These are phyloP conservation scores for Nakataea oryzae DNA, from an alignment of 2,329 filamentous ascomycete species.

Conservation along the genomic window DNA sequence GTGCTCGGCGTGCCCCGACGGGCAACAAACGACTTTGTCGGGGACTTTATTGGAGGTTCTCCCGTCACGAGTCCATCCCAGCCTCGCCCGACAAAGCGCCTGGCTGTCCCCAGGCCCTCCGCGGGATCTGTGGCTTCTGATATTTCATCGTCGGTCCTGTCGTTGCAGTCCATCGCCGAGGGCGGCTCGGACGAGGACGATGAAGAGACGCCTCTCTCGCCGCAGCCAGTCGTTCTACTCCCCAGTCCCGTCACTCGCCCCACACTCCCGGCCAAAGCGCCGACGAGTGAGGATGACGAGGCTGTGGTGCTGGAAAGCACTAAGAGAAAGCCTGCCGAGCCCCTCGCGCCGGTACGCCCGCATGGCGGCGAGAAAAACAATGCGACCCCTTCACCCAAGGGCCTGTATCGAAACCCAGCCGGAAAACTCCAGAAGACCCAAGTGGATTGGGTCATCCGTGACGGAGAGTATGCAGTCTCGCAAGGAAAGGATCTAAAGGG, in stretches of 20 bases:
- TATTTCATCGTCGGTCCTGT: constrained; percentile 19
- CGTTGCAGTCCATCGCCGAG: constrained; percentile 36
- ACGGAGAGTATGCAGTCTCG: background rate
- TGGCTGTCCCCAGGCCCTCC: constrained; percentile 16
- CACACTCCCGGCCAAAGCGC: constrained; percentile 3
- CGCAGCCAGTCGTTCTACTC: constrained; percentile 13
- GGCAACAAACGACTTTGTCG: constrained; percentile 23
- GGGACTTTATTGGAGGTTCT: constrained; percentile 21
- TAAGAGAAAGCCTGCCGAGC: background rate
- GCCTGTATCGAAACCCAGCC: background rate
- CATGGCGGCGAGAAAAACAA: background rate
- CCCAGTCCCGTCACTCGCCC: constrained; percentile 10
- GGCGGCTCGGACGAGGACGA: constrained; percentile 16
- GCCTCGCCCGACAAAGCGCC: constrained; percentile 14
- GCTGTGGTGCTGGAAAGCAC: constrained; percentile 21
- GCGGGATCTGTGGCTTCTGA: constrained; percentile 16
- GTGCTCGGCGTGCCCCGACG: constrained; percentile 20
- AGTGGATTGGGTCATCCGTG: background rate
- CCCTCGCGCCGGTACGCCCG: background rate
- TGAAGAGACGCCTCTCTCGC: constrained; percentile 5
- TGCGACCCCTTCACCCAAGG: background rate
- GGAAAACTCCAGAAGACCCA: background rate
- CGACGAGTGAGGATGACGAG: constrained; percentile 28
- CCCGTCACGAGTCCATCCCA: constrained; percentile 23
- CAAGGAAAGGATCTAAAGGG: background rate